Percentiles rank a stretch among this genome's conserved stretches.
Conservation (phyloP, 768 basidiomycete genomes). For the Russula earlei region DNA sequence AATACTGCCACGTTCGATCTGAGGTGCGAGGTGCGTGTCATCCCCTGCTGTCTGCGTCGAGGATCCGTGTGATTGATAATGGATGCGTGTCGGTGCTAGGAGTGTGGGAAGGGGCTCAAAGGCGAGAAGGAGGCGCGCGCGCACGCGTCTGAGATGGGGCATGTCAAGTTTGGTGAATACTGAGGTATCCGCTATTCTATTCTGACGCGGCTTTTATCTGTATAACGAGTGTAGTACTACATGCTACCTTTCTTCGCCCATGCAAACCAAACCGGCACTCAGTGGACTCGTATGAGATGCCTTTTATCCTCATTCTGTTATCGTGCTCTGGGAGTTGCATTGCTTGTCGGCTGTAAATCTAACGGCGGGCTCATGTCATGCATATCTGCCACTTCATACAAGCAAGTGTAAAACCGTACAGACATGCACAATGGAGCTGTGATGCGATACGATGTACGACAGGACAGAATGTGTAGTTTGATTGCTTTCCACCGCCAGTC, state of each 20-base stretch:
- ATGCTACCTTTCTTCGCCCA: not conserved
- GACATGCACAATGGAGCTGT: no score
- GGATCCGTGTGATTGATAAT: constrained; percentile 4
- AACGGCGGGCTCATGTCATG: not conserved
- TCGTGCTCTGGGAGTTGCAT: no score
- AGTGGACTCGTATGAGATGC: no score
- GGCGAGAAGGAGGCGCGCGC: constrained; percentile 90
- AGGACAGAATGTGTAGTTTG: no score
- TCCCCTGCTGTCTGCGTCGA: not conserved
- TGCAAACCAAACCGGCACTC: not conserved
- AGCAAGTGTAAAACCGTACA: no score
- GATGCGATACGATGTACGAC: no score
- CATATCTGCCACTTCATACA: no score
- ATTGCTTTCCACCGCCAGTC: no score
- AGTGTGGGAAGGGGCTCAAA: constrained; percentile 77
- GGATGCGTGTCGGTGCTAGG: constrained; percentile 30
- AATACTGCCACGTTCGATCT: constrained; percentile 89
- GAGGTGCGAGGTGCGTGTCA: constrained; percentile 61
- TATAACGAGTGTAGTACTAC: not conserved
- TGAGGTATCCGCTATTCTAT: constrained; percentile 24
- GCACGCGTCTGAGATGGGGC: constrained; percentile 84
- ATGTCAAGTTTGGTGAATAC: constrained; percentile 77
- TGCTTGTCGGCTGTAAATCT: no score
- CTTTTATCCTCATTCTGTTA: no score
- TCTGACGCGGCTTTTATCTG: not conserved